Conservation (phyloP, 805 yeast genomes). For the Yarrowia bubula region DNA sequence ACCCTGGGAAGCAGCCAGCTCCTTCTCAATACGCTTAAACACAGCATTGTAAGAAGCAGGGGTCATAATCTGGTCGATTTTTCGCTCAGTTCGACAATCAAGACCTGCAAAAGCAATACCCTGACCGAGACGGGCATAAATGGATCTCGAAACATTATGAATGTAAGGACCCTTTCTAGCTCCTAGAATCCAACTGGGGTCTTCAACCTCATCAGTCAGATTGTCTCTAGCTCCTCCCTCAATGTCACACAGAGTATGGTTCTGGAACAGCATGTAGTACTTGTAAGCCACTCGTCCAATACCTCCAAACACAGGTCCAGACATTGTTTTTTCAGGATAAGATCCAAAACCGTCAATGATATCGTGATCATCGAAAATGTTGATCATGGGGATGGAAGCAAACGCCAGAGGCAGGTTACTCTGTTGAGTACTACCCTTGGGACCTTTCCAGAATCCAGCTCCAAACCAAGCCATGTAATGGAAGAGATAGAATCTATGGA, state of each 20-base stretch:
- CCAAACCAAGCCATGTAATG: constrained; percentile 90
- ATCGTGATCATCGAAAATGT: constrained; percentile 93
- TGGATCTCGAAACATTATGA: constrained; percentile 61
- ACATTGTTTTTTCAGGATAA: constrained; percentile 73
- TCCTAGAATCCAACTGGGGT: constrained; percentile 65
- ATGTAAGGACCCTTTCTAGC: constrained; percentile 64
- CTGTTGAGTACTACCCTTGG: constrained; percentile 63
- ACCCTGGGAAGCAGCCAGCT: constrained; percentile 50
- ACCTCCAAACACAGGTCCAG: constrained; percentile 59
- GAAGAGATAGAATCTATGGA: constrained; percentile 64
- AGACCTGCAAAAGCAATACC: constrained; percentile 71
- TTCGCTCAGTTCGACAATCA: constrained; percentile 92
- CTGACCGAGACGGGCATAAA: constrained; percentile 71
- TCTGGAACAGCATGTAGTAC: constrained; percentile 90
- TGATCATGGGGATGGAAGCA: constrained; percentile 80
- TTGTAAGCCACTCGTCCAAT: constrained; percentile 79
- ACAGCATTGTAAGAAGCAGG: constrained; percentile 56
- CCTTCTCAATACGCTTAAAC: constrained; percentile 59
- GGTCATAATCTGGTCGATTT: constrained; percentile 54
- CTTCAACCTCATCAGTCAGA: constrained; percentile 35
- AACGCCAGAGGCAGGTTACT: constrained; percentile 67
- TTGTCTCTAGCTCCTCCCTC: constrained; percentile 33
- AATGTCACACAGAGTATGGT: constrained; percentile 58
- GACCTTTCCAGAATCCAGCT: constrained; percentile 77
- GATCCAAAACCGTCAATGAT: constrained; percentile 96